phyloP scores from a whole-genome alignment of 169 alveolate genomes.

The Gregarina niphandrodes region DNA sequence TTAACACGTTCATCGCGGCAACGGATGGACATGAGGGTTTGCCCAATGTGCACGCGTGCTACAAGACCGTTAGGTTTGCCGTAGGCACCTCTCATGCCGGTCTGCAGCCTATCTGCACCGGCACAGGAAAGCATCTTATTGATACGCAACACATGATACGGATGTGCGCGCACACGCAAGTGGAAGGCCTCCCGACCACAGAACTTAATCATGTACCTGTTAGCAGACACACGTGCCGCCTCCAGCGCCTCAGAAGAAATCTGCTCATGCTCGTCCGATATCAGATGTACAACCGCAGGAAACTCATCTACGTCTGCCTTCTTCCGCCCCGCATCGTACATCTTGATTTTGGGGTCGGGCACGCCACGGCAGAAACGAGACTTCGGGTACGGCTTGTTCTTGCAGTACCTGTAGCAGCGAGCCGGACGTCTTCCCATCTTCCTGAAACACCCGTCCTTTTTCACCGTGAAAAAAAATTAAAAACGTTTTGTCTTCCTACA shows the following conservation, averaged over 20 bases:
- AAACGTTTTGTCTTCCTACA: no score
- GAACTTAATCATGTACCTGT: conserved; percentile 81
- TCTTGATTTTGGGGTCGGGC: conserved; percentile 95
- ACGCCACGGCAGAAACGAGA: conserved; percentile 96
- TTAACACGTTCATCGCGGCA: conserved; percentile 38
- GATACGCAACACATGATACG: conserved; percentile 96
- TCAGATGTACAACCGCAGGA: conserved; percentile 86
- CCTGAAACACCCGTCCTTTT: no score
- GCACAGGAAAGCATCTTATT: conserved; percentile 99
- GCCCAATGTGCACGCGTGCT: conserved; percentile 86
- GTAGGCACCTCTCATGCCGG: conserved; percentile 99
- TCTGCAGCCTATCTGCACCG: conserved; percentile 94
- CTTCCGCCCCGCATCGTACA: conserved; percentile 90
- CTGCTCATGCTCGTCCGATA: conserved; percentile 94
- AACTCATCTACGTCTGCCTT: conserved; percentile 83
- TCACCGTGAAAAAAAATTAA: no score
- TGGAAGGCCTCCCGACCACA: conserved; percentile 95
- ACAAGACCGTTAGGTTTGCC: conserved; percentile 94
- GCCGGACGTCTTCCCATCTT: conserved; percentile 99
- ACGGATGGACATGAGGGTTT: conserved; percentile 74
- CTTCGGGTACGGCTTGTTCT: conserved; percentile 97
- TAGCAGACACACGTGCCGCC: conserved; percentile 97
- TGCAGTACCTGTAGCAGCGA: conserved; percentile 90
- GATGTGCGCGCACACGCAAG: conserved; percentile 91
- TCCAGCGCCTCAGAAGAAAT: conserved; percentile 94